Conservation (phyloP, 306 rosid genomes). For the Malus orientalis region DNA sequence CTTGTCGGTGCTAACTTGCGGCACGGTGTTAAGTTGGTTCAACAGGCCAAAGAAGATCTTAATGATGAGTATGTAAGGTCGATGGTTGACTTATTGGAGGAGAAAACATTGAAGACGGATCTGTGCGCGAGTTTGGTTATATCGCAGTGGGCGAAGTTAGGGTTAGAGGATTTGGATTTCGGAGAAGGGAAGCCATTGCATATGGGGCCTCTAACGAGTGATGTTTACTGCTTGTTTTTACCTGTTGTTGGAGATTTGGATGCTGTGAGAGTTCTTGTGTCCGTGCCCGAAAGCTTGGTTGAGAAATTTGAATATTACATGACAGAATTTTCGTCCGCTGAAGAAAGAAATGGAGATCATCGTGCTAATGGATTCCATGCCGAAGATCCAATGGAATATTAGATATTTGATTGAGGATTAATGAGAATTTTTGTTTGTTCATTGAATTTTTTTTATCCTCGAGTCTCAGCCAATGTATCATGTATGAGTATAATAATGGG, state of each 20-base stretch:
- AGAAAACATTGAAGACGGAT: slow-evolving; percentile 46
- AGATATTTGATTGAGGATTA: background rate
- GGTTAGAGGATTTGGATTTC: slow-evolving; percentile 72
- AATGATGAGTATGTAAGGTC: slow-evolving; percentile 47
- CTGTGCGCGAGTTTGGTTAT: slow-evolving; percentile 57
- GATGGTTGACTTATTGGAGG: slow-evolving; percentile 61
- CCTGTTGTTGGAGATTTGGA: slow-evolving; percentile 47
- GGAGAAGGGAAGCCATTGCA: slow-evolving; percentile 67
- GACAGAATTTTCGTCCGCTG: slow-evolving; percentile 21
- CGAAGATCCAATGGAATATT: slow-evolving; percentile 8
- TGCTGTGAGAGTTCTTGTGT: slow-evolving; percentile 58
- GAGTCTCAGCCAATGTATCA: background rate
- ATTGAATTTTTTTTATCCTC: background rate
- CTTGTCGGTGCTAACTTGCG: slow-evolving; percentile 26
- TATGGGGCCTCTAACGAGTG: slow-evolving; percentile 73
- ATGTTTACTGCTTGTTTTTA: slow-evolving; percentile 71
- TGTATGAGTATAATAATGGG: background rate
- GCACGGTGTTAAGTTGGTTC: slow-evolving; percentile 50
- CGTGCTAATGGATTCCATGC: slow-evolving; percentile 16
- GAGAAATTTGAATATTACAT: slow-evolving; percentile 44
- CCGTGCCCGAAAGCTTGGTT: slow-evolving; percentile 53
- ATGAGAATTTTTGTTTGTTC: background rate
- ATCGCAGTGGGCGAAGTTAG: slow-evolving; percentile 81
- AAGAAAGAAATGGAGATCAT: slow-evolving; percentile 7
- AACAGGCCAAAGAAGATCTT: slow-evolving; percentile 38